These are phyloP conservation scores for Fagopyrum homotropicum DNA, from an alignment of 148 eudicot genomes.

Conservation along the genomic window DNA sequence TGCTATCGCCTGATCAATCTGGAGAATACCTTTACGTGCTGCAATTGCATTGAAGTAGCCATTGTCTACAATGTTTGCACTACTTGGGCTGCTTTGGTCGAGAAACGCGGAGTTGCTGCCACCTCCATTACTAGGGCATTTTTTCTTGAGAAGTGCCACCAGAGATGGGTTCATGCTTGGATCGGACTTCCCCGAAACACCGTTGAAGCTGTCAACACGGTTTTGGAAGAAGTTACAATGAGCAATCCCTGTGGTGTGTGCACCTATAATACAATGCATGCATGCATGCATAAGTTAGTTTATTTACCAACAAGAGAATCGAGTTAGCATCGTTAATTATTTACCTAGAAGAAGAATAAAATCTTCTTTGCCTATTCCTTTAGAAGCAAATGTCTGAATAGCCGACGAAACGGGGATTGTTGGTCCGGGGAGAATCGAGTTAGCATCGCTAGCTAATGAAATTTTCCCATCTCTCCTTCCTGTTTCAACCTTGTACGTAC, in stretches of 20 bases:
- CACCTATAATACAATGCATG: background rate
- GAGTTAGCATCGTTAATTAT: too few species aligned
- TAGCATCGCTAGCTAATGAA: conserved; percentile 30
- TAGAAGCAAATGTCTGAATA: conserved; percentile 21
- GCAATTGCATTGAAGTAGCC: conserved; percentile 42
- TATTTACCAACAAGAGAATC: too few species aligned
- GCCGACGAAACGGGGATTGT: conserved; percentile 26
- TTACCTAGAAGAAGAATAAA: conserved; percentile 31
- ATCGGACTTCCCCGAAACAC: conserved; percentile 5
- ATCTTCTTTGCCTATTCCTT: conserved; percentile 31
- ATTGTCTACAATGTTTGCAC: conserved; percentile 39
- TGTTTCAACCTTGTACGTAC: conserved; percentile 31
- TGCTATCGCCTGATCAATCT: conserved; percentile 50
- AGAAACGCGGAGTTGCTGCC: conserved; percentile 30
- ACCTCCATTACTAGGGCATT: background rate
- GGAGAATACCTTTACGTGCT: conserved; percentile 31
- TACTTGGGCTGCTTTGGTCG: conserved; percentile 24
- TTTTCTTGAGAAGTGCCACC: background rate
- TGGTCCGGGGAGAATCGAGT: conserved; percentile 35
- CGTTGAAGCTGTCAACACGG: conserved; percentile 5
- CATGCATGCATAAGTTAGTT: background rate
- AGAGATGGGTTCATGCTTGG: conserved; percentile 1
- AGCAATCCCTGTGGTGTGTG: conserved; percentile 1
- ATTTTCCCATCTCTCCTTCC: conserved; percentile 48
- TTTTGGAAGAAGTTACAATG: conserved; percentile 3